These are phyloP conservation scores for Eremomyces bilateralis DNA, from an alignment of 495 filamentous ascomycete species.

Conservation along the genomic window DNA sequence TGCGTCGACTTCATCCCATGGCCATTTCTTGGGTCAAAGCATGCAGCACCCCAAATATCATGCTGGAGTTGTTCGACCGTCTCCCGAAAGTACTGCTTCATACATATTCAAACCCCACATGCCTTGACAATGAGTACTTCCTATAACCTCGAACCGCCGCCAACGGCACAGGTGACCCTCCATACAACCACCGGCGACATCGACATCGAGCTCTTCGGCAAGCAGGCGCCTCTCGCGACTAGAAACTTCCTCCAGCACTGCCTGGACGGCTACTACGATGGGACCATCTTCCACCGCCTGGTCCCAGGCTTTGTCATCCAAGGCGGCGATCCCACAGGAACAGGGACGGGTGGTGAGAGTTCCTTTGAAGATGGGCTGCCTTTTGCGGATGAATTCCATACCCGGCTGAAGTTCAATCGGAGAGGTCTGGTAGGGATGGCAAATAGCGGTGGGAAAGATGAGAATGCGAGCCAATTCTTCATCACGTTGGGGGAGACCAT, in stretches of 20 bases:
- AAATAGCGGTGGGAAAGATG: slow-evolving; percentile 47
- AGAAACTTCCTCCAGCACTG: slow-evolving; percentile 94
- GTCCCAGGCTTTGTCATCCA: slow-evolving; percentile 84
- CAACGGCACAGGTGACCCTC: slow-evolving; percentile 74
- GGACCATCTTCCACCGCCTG: slow-evolving; percentile 82
- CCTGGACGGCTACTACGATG: slow-evolving; percentile 82
- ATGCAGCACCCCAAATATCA: no score
- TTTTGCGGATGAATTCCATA: slow-evolving; percentile 81
- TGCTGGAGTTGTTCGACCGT: no score
- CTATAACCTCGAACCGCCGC: slow-evolving; percentile 86
- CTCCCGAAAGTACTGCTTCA: no score
- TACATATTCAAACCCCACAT: no score
- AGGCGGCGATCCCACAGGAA: slow-evolving; percentile 68
- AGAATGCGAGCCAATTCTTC: slow-evolving; percentile 93
- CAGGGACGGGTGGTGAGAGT: slow-evolving; percentile 72
- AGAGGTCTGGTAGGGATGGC: slow-evolving; percentile 88
- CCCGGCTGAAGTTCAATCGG: slow-evolving; percentile 76
- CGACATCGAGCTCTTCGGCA: slow-evolving; percentile 77
- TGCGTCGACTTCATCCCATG: no score
- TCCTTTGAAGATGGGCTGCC: slow-evolving; percentile 77
- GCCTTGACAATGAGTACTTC: slow-evolving; percentile 76
- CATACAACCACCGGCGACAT: slow-evolving; percentile 78
- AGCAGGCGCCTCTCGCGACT: slow-evolving; percentile 72
- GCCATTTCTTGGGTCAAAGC: no score
- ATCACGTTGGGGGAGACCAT: slow-evolving; percentile 66